Conservation (phyloP, 306 rosid species). For the Alnus glutinosa region DNA sequence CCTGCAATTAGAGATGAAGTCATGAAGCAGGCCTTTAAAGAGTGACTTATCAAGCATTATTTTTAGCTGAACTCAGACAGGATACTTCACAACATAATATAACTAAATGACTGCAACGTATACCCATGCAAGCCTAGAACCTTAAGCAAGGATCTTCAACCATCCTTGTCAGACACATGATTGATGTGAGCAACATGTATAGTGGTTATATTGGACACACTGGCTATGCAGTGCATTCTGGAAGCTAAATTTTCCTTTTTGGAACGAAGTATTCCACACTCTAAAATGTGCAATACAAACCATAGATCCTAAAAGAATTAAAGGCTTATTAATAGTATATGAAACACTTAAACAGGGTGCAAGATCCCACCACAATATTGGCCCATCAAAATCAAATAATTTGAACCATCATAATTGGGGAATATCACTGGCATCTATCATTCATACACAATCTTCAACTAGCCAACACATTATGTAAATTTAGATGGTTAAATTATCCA, state of each 20-base stretch:
- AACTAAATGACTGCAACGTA: not conserved
- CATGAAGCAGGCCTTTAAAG: constrained; percentile 12
- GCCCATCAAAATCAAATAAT: constrained; percentile 15
- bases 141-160: not conserved
- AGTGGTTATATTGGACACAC: not conserved
- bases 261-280: not conserved
- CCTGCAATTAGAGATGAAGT: constrained; percentile 50
- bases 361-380: constrained; percentile 22
- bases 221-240: not conserved
- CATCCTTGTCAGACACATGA: not conserved
- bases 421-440: constrained; percentile 10
- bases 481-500: not conserved
- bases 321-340: not conserved
- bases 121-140: not conserved
- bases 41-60: constrained; percentile 17
- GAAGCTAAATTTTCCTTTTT: not conserved
- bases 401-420: constrained; percentile 9
- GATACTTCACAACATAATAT: constrained; percentile 28
- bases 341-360: not conserved
- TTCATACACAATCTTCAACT: not conserved
- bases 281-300: not conserved
- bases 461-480: not conserved
- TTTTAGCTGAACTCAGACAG: not conserved
- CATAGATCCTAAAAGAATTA: not conserved
- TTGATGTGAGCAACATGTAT: not conserved